Conservation (phyloP, 2,329 filamentous ascomycete genomes). For the Aspergillus bombycis region DNA sequence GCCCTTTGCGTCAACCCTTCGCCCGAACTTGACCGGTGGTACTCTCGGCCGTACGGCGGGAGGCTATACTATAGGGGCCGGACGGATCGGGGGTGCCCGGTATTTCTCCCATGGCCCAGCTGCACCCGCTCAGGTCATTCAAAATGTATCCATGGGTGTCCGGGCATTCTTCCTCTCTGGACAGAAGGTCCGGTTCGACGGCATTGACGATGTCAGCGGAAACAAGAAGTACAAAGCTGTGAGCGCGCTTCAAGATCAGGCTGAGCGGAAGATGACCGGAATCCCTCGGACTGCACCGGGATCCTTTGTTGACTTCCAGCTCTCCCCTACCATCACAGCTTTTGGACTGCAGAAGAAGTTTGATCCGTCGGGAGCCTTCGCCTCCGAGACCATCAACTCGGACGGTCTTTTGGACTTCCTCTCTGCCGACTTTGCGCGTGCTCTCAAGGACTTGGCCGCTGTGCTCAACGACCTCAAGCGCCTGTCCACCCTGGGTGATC, state of each 20-base stretch:
- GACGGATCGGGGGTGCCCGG: conserved; percentile 70
- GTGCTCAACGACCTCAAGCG: conserved; percentile 80
- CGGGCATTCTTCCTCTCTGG: conserved; percentile 92
- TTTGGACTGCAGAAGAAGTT: conserved; percentile 55
- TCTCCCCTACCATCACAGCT: conserved; percentile 88
- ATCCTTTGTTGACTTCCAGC: conserved; percentile 82
- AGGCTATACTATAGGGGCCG: conserved; percentile 78
- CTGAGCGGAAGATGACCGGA: conserved; percentile 67
- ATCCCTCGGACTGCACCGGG: conserved; percentile 63
- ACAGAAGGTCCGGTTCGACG: conserved; percentile 85
- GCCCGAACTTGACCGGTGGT: conserved; percentile 89
- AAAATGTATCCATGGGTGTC: conserved; percentile 92
- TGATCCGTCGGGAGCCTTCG: conserved; percentile 32
- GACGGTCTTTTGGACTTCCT: conserved; percentile 84
- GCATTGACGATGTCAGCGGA: conserved; percentile 67
- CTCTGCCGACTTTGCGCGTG: conserved; percentile 83
- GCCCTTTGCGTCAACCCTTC: conserved; percentile 84
- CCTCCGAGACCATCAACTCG: conserved; percentile 70
- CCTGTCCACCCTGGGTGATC: conserved; percentile 75
- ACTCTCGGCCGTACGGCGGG: conserved; percentile 81
- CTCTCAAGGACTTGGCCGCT: conserved; percentile 78
- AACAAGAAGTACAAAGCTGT: conserved; percentile 79
- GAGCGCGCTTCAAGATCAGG: conserved; percentile 73
- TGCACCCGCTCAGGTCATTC: conserved; percentile 83
- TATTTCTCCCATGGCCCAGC: conserved; percentile 91